These are phyloP conservation scores for Plectosphaerella plurivora DNA, from an alignment of 2,329 filamentous ascomycete species.

Conservation along the genomic window DNA sequence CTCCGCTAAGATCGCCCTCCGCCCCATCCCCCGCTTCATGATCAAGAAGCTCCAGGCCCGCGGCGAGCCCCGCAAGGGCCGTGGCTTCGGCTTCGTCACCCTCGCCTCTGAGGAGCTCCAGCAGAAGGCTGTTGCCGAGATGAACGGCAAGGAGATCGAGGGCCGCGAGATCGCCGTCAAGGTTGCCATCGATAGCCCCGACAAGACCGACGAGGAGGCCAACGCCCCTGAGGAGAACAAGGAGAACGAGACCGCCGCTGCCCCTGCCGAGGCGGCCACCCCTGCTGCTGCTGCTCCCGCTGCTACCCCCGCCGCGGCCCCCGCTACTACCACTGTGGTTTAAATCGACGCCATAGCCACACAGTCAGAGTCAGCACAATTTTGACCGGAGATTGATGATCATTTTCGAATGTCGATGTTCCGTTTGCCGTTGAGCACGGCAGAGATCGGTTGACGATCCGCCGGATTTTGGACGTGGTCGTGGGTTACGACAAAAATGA, in stretches of 20 bases:
- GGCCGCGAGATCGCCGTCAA: conserved; percentile 99
- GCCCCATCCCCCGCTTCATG: conserved; percentile 99
- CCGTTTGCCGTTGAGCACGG: conserved; percentile 4
- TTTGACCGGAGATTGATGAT: background rate
- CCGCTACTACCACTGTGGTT: conserved; percentile 20
- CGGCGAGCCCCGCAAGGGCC: conserved; percentile 96
- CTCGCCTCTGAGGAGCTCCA: conserved; percentile 92
- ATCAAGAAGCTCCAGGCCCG: conserved; percentile 99
- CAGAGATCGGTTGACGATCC: conserved; percentile 13
- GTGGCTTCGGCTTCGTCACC: conserved; percentile 97
- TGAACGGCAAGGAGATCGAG: conserved; percentile 99
- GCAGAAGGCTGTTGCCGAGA: conserved; percentile 94
- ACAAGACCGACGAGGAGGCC: conserved; percentile 88
- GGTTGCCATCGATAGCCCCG: conserved; percentile 98
- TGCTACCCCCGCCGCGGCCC: conserved; percentile 16
- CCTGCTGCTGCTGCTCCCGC: conserved; percentile 17
- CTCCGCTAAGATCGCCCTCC: conserved; percentile 96
- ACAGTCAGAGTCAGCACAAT: background rate
- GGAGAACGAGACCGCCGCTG: conserved; percentile 20
- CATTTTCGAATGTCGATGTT: background rate
- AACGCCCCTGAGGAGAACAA: conserved; percentile 47
- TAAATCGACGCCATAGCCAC: background rate
- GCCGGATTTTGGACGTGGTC: conserved; percentile 11
- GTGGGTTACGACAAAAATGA: conserved; percentile 1
- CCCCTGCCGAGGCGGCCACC: conserved; percentile 11